These are phyloP conservation scores for Dothideomycetes sp. DNA, from an alignment of 2,329 filamentous ascomycete genomes.

Conservation along the genomic window DNA sequence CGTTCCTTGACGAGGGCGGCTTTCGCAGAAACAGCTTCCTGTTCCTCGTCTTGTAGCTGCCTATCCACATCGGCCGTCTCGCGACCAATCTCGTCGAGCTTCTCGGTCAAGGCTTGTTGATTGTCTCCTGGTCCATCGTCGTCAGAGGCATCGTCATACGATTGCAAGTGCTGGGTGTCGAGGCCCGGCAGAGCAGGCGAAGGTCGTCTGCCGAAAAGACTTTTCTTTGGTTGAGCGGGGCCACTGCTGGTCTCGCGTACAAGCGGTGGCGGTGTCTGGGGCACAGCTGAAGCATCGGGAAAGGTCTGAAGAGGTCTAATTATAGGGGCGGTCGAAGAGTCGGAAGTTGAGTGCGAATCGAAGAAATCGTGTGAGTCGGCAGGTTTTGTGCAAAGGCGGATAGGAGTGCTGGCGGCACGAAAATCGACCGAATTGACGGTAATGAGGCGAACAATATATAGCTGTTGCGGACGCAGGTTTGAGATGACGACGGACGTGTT, in stretches of 20 bases:
- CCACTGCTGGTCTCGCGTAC: conserved; percentile 56
- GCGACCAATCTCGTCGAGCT: conserved; percentile 67
- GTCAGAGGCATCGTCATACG: conserved; percentile 31
- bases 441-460: conserved; percentile 89
- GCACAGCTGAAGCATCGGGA: conserved; percentile 8
- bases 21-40: conserved; percentile 39
- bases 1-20: conserved; percentile 60
- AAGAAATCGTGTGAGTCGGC: conserved; percentile 36
- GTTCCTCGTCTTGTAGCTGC: conserved; percentile 55
- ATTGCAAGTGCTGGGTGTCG: conserved; percentile 30
- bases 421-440: conserved; percentile 89
- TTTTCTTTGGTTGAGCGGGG: conserved; percentile 48
- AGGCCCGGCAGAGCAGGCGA: conserved; percentile 45
- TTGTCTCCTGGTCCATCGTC: conserved; percentile 53
- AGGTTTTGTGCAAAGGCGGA: conserved; percentile 65
- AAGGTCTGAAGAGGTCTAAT: conserved; percentile 15
- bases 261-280: conserved; percentile 44
- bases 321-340: conserved; percentile 17
- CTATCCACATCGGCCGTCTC: conserved; percentile 73
- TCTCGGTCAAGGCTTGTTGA: conserved; percentile 69
- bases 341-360: conserved; percentile 38
- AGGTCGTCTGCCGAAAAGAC: conserved; percentile 62
- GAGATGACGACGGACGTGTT: conserved; percentile 89
- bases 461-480: conserved; percentile 74
- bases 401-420: conserved; percentile 75